Conservation (phyloP, 208 protist species). For the Porcisia hertigi region DNA sequence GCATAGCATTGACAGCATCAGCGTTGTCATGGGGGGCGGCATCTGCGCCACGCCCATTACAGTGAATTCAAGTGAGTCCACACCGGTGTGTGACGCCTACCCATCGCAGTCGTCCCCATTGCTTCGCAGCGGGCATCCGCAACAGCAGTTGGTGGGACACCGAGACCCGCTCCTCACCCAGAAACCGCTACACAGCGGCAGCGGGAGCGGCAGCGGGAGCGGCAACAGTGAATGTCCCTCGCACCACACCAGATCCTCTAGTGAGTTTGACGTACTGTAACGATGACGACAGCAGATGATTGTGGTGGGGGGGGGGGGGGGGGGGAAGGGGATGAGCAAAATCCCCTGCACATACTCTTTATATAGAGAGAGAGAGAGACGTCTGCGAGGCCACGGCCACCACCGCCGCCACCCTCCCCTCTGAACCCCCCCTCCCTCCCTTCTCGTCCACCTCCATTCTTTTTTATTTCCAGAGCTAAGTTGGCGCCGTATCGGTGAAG, state of each 20-base stretch:
- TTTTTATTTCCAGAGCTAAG: too few relatives aligned
- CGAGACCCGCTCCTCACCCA: constrained; percentile 1
- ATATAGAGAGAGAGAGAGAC: too few relatives aligned
- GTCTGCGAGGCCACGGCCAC: too few relatives aligned
- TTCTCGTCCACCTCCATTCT: not conserved
- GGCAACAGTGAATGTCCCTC: constrained; percentile 2
- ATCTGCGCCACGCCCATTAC: not conserved
- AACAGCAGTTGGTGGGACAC: not conserved
- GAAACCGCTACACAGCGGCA: too few relatives aligned
- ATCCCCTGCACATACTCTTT: too few relatives aligned
- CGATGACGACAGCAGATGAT: too few relatives aligned
- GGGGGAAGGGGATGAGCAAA: too few relatives aligned
- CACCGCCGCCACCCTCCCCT: too few relatives aligned
- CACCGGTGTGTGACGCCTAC: constrained; percentile 11
- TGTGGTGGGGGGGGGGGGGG: too few relatives aligned
- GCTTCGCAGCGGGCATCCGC: constrained; percentile 6
- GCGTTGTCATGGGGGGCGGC: not conserved
- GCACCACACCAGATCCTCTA: constrained; percentile 20
- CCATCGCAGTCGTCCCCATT: not conserved
- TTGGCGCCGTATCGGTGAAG: too few relatives aligned
- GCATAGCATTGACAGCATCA: not conserved
- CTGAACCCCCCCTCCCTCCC: not conserved
- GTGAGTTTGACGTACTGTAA: constrained; percentile 26
- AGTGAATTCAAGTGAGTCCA: not conserved
- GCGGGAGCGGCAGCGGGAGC: not conserved